A percentile compares a stretch with the other conserved stretches of the same genome.
Conservation (phyloP, 192 early-diverging fungal genomes). For the Umbelopsis sp. region DNA sequence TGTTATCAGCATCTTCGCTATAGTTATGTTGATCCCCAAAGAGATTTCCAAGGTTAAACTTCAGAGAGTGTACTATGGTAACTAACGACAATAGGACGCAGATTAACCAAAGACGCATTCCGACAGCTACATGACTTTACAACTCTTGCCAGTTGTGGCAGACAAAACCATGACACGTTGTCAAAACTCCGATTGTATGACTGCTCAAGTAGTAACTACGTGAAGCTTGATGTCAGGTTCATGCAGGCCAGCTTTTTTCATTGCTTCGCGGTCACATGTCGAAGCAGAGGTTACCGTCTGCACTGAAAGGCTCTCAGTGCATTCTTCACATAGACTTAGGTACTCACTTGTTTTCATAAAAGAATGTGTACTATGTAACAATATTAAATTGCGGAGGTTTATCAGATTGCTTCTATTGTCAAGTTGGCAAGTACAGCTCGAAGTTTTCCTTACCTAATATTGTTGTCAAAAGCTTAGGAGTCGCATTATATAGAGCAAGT, state of each 20-base stretch:
- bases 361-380: background rate
- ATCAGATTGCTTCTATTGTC: slow-evolving; percentile 75
- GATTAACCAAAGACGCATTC: background rate
- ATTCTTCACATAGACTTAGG: slow-evolving; percentile 48
- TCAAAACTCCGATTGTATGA: too few species aligned
- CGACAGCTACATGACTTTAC: background rate
- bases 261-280: slow-evolving; percentile 15
- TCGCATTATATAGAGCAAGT: slow-evolving; percentile 56
- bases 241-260: too few species aligned
- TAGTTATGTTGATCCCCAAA: background rate
- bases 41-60: background rate
- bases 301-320: slow-evolving; percentile 26
- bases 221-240: too few species aligned
- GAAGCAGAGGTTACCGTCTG: slow-evolving; percentile 23
- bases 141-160: too few species aligned
- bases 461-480: background rate
- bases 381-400: background rate
- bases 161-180: too few species aligned
- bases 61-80: background rate
- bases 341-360: slow-evolving; percentile 17
- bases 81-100: background rate
- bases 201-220: background rate
- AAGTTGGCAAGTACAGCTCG: slow-evolving; percentile 64
- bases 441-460: background rate
- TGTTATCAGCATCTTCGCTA: background rate